Percentiles rank a stretch among this genome's conserved stretches.
Evolutionary conservation across 768 basidiomycete species (phyloP).

Genomic region (Leccinum broughii): DNA sequence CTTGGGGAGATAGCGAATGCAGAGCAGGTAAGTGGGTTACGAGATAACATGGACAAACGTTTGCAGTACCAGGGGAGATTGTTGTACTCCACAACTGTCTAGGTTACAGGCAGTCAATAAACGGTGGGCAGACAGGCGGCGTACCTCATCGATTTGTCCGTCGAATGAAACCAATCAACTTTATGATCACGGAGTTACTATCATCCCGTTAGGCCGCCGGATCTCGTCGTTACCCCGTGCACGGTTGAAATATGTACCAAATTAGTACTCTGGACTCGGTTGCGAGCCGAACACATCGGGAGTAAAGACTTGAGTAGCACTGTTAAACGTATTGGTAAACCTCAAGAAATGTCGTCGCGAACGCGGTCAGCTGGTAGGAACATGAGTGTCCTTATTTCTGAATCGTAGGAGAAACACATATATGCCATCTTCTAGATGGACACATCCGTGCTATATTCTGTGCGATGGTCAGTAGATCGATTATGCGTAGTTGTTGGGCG

Average conservation of each 20-base stretch:
- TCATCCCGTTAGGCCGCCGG: constrained; percentile 45
- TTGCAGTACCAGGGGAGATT: background rate
- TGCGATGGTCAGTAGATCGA: background rate
- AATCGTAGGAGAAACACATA: constrained; percentile 31
- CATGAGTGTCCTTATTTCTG: constrained; percentile 56
- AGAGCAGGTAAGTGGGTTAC: no score
- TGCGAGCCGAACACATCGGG: constrained; percentile 52
- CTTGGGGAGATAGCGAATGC: no score
- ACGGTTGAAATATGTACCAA: background rate
- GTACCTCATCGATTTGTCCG: constrained; percentile 47
- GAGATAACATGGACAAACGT: no score
- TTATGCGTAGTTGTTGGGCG: background rate
- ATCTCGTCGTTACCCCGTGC: constrained; percentile 63
- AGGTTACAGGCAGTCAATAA: background rate
- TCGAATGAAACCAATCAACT: background rate
- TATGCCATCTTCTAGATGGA: constrained; percentile 45
- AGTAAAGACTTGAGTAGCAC: constrained; percentile 51
- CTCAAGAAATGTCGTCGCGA: constrained; percentile 65
- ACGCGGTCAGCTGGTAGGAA: constrained; percentile 29
- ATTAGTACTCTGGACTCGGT: background rate
- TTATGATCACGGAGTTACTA: background rate
- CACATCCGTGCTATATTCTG: constrained; percentile 55
- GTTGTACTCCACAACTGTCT: background rate
- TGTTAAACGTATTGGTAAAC: constrained; percentile 44
- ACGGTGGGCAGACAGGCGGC: background rate